Evolutionary conservation across 2,329 filamentous ascomycete genomes (phyloP), one percentile per base, ranked within the genome.

Genomic region (Alternaria gaisen): DNA sequence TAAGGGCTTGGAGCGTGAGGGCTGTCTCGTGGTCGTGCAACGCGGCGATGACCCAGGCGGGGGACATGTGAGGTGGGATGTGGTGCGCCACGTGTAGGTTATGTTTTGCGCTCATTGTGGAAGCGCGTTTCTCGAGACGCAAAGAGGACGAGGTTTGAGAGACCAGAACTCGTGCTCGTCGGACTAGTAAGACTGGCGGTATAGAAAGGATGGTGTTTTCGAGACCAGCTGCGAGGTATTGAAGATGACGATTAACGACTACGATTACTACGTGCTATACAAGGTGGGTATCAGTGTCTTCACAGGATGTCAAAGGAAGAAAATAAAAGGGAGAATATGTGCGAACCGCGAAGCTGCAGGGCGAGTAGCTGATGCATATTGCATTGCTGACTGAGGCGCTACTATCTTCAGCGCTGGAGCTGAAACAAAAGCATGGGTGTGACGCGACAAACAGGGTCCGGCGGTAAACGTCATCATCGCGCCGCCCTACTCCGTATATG

Each of bases 1-100:
- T 77, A 11, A 77, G 70, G 41, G 75, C 72, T 64, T 77, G 76
- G 18, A 77, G 69, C 4, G 68, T 71, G 40, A 78, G 70, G 38
- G 69, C 68, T 1, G 73, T 77, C 53, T 68, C 68, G 68, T 78
- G 75, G 61, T 78, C 68, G 60, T 78, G 75, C 12, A 78, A 70
- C 2, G 74, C 74, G 38, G 65, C 65, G 47, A 77, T 69, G 32
- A 77, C 60, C 46, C 65, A 66, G 46, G 43, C 46, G 8, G 72
- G 73, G 1, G 68, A 40, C 32, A 77, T 61, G 56, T 72, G 66
- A 4, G 68, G 16, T 11, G 75, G 76, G 38, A 78, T 73, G 4
- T 67, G 60, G 26, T 71, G 69, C 10, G 71, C 70, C 43, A 71
- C 71, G 63, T 77, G 75, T 28, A 77, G 69, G 53, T 74, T 54